A percentile compares a stretch with the other conserved stretches of the same genome.
These are phyloP conservation scores for Gynochthodes officinalis DNA, from an alignment of 257 asterid species.

Conservation along the genomic window DNA sequence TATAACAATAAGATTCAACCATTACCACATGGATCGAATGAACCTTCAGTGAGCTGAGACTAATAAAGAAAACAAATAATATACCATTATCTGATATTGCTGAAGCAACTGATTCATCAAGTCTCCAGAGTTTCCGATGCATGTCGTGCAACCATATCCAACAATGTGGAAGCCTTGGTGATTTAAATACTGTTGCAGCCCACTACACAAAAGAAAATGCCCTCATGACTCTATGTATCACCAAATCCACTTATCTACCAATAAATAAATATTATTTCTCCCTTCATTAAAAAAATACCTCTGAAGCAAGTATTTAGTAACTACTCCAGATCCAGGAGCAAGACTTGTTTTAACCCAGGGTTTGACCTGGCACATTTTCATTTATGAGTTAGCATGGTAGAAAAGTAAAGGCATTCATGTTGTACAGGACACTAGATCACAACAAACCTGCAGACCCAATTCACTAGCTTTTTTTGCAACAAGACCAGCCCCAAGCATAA, in stretches of 20 bases:
- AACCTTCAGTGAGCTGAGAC: neutral
- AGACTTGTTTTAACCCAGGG: conserved; percentile 99
- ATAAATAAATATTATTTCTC: conserved; percentile 5
- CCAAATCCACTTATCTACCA: conserved; percentile 4
- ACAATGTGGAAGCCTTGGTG: conserved; percentile 93
- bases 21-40: too few relatives aligned
- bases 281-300: conserved; percentile 45
- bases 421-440: conserved; percentile 4
- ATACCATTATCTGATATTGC: conserved; percentile 86
- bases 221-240: neutral
- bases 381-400: conserved; percentile 14
- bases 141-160: conserved; percentile 93
- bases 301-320: conserved; percentile 66
- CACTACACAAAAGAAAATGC: conserved; percentile 47
- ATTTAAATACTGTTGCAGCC: conserved; percentile 69
- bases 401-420: conserved; percentile 15
- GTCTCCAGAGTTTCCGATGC: conserved; percentile 95
- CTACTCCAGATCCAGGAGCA: conserved; percentile 98
- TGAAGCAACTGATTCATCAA: conserved; percentile 75
- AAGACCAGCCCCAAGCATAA: conserved; percentile 95
- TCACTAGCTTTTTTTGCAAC: conserved; percentile 91
- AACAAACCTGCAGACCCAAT: conserved; percentile 71
- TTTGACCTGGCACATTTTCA: conserved; percentile 57
- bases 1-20: conserved; percentile 12
- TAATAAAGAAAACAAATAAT: neutral